These are phyloP conservation scores for Trichoderma gamsii DNA, from an alignment of 495 filamentous ascomycete genomes.

Conservation along the genomic window DNA sequence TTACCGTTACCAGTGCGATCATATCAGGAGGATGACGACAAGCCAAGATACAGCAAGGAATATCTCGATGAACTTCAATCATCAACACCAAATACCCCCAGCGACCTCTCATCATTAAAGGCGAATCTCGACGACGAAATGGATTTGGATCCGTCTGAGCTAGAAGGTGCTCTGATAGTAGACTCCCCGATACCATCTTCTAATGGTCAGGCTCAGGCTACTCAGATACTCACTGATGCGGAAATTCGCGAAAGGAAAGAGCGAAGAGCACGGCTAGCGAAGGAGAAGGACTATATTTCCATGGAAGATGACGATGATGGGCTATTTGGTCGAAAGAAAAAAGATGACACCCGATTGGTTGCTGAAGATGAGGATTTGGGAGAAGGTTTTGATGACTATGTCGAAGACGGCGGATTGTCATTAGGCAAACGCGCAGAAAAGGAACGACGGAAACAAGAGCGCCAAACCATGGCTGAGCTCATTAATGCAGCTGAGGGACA, in stretches of 20 bases:
- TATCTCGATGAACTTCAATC: conserved; percentile 77
- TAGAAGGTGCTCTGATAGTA: conserved; percentile 56
- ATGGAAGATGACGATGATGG: conserved; percentile 53
- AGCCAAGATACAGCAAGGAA: conserved; percentile 80
- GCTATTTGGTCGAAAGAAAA: conserved; percentile 45
- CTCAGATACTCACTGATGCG: conserved; percentile 65
- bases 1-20: conserved; percentile 50
- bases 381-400: conserved; percentile 90
- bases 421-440: conserved; percentile 75
- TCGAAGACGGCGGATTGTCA: conserved; percentile 74
- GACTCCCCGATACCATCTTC: conserved; percentile 37
- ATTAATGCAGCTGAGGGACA: conserved; percentile 72
- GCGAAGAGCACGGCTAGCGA: conserved; percentile 68
- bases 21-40: conserved; percentile 54
- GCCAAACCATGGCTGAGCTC: conserved; percentile 73
- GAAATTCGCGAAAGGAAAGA: conserved; percentile 92
- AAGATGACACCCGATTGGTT: conserved; percentile 65
- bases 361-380: conserved; percentile 89
- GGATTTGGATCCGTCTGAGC: conserved; percentile 45
- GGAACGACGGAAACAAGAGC: conserved; percentile 59
- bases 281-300: conserved; percentile 73
- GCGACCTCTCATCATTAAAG: conserved; percentile 40
- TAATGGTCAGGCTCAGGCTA: conserved; percentile 19
- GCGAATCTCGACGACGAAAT: conserved; percentile 38
- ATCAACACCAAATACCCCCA: conserved; percentile 74